phyloP scores from a whole-genome alignment of 106 monocot genomes.

The Platanthera guangdongensis region DNA sequence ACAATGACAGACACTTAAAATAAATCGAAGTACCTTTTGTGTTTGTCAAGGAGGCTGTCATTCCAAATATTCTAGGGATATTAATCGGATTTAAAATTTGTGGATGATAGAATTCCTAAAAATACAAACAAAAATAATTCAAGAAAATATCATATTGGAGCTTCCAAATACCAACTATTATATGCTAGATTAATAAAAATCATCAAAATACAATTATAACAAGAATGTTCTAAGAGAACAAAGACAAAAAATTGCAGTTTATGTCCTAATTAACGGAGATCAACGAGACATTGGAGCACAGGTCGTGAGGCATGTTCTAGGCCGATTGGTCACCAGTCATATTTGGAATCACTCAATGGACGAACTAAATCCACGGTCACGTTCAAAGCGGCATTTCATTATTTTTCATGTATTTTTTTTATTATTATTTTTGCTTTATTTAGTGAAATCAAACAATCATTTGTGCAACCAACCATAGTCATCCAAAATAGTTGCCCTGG shows the following conservation, averaged over 20 bases:
- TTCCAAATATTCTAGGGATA: slow-evolving; percentile 70
- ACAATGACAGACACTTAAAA: not conserved
- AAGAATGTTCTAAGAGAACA: not conserved
- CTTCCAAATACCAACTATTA: not conserved
- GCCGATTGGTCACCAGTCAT: no score
- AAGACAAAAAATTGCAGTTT: not conserved
- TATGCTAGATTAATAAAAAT: not conserved
- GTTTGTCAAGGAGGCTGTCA: slow-evolving; percentile 57
- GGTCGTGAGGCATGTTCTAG: no score
- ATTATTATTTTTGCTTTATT: no score
- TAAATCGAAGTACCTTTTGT: slow-evolving; percentile 39
- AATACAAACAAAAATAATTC: not conserved
- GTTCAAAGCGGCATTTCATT: no score
- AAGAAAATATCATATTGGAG: not conserved
- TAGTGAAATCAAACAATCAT: no score
- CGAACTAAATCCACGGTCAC: no score
- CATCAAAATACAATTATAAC: not conserved
- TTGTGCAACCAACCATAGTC: no score
- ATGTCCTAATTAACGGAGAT: not conserved
- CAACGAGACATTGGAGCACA: not conserved
- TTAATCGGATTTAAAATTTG: slow-evolving; percentile 12
- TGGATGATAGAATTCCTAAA: slow-evolving; percentile 55
- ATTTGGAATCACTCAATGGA: no score
- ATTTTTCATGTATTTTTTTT: no score
- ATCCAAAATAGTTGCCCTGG: no score